Percentiles rank a stretch among this genome's conserved stretches.
Conservation (phyloP, 2,329 filamentous ascomycete genomes). For the Colletotrichum sp. region DNA sequence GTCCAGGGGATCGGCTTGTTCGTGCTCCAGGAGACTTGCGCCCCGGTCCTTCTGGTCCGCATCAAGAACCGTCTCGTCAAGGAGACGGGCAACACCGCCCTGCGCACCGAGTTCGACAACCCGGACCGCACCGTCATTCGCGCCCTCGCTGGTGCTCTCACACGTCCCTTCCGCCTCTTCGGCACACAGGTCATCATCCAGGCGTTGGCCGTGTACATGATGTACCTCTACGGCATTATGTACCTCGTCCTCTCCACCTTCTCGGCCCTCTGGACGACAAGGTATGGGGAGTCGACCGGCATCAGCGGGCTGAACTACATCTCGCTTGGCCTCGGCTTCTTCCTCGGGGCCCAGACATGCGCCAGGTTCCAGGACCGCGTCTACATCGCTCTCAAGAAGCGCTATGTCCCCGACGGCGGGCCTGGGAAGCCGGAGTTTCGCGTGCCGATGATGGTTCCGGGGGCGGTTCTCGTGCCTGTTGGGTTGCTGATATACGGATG, state of each 20-base stretch:
- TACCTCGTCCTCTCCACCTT: slow-evolving; percentile 58
- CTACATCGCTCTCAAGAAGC: slow-evolving; percentile 47
- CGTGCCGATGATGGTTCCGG: slow-evolving; percentile 46
- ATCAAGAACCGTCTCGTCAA: slow-evolving; percentile 63
- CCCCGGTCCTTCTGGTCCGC: slow-evolving; percentile 62
- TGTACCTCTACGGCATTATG: slow-evolving; percentile 44
- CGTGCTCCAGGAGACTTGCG: slow-evolving; percentile 70
- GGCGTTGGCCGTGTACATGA: slow-evolving; percentile 47
- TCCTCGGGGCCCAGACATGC: slow-evolving; percentile 52
- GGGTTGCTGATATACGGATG: slow-evolving; percentile 53
- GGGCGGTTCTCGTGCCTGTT: slow-evolving; percentile 43
- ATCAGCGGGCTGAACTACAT: slow-evolving; percentile 55
- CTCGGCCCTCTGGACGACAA: slow-evolving; percentile 46
- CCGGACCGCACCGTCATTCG: slow-evolving; percentile 29
- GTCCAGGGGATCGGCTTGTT: slow-evolving; percentile 65
- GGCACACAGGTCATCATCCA: slow-evolving; percentile 53
- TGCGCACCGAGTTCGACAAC: slow-evolving; percentile 59
- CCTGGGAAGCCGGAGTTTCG: slow-evolving; percentile 47
- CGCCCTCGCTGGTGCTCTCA: slow-evolving; percentile 29
- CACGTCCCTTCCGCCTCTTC: slow-evolving; percentile 52
- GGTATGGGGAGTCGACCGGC: slow-evolving; percentile 48
- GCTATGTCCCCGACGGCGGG: slow-evolving; percentile 37
- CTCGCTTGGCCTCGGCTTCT: slow-evolving; percentile 51
- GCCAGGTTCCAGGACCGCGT: slow-evolving; percentile 51
- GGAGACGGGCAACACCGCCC: slow-evolving; percentile 57